These are phyloP conservation scores for Hyphochytrium catenoides DNA, from an alignment of 352 stramenopile species.

Conservation along the genomic window DNA sequence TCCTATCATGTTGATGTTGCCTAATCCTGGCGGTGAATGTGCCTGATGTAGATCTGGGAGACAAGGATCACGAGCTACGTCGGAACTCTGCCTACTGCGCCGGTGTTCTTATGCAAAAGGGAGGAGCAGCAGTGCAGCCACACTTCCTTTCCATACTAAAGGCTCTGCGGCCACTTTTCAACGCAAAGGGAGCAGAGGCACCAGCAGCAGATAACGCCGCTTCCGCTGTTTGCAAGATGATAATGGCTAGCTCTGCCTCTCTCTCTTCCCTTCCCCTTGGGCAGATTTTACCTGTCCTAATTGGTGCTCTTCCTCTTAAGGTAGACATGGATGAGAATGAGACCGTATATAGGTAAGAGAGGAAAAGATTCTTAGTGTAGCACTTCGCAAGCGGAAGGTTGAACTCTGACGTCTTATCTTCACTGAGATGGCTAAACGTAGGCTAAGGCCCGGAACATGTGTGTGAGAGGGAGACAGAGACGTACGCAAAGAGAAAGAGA, in stretches of 20 bases:
- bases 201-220: conserved; percentile 74
- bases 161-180: conserved; percentile 71
- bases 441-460: too few species aligned
- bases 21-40: too few species aligned
- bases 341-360: too few species aligned
- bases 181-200: conserved; percentile 53
- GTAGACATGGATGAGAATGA: conserved; percentile 87
- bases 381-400: too few species aligned
- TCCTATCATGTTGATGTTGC: too few species aligned
- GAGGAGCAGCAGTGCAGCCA: conserved; percentile 30
- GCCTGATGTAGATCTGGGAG: too few species aligned
- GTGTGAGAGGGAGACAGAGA: too few species aligned
- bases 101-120: conserved; percentile 66
- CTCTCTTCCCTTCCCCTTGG: conserved; percentile 54
- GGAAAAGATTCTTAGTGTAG: too few species aligned
- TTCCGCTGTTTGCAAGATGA: conserved; percentile 76
- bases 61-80: conserved; percentile 74
- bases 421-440: too few species aligned
- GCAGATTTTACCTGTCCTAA: conserved; percentile 77
- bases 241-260: conserved; percentile 37
- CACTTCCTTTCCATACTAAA: conserved; percentile 74
- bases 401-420: too few species aligned
- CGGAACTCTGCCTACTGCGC: conserved; percentile 85
- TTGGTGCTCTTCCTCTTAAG: conserved; percentile 79
- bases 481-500: too few species aligned